A percentile compares a stretch with the other conserved stretches of the same genome.
Evolutionary conservation across 129 eudicot genomes (phyloP).

Genomic region (Ambrosia trifida): DNA sequence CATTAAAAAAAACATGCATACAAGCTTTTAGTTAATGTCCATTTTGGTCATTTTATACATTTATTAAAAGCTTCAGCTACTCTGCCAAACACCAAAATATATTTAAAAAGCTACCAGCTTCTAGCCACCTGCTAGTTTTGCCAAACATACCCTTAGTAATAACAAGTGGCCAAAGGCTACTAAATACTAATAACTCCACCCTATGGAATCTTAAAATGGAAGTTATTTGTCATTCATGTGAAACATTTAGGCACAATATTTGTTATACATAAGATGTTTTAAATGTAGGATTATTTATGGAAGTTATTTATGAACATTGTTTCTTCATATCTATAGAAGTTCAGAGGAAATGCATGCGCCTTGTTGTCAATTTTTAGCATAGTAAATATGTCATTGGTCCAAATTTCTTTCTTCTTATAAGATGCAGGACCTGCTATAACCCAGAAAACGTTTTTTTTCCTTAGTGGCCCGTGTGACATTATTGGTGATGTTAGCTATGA

Average conservation of each 20-base stretch:
- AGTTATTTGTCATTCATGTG: neutral
- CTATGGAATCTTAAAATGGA: neutral
- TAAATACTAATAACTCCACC: neutral
- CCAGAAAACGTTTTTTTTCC: constrained; percentile 4
- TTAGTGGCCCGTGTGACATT: constrained; percentile 91
- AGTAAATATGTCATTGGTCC: neutral
- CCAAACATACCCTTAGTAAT: too few species aligned
- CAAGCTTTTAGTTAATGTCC: too few species aligned
- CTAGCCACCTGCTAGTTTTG: too few species aligned
- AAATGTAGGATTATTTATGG: neutral
- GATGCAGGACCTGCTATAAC: constrained; percentile 23
- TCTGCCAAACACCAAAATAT: too few species aligned
- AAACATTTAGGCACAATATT: neutral
- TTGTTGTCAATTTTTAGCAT: constrained; percentile 8
- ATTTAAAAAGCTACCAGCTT: too few species aligned
- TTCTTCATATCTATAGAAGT: neutral
- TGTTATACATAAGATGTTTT: neutral
- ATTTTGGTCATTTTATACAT: too few species aligned
- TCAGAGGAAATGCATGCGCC: constrained; percentile 2
- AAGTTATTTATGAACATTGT: neutral
- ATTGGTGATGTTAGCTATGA: constrained; percentile 89
- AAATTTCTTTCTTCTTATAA: neutral
- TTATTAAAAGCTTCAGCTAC: too few species aligned
- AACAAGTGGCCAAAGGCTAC: neutral
- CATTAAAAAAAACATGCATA: too few species aligned